A percentile compares a stretch with the other conserved stretches of the same genome.
These are phyloP conservation scores for Teunomyces panamensis DNA, from an alignment of 805 yeast genomes.

Conservation along the genomic window DNA sequence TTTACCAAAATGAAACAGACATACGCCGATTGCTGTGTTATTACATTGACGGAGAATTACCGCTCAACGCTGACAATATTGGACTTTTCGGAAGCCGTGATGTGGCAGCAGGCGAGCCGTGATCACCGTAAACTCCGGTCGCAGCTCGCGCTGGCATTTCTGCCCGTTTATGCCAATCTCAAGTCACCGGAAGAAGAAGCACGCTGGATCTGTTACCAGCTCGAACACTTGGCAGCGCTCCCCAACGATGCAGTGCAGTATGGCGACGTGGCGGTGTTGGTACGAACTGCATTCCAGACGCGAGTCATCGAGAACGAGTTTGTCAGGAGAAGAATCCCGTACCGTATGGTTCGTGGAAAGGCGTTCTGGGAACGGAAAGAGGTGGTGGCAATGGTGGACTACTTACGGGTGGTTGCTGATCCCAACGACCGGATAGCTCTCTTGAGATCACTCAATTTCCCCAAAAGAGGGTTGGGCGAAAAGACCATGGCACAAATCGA, in stretches of 20 bases:
- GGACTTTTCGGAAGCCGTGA: constrained; percentile 58
- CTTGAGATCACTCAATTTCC: constrained; percentile 54
- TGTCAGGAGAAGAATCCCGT: constrained; percentile 55
- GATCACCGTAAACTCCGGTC: constrained; percentile 44
- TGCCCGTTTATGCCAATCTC: constrained; percentile 45
- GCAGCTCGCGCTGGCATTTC: constrained; percentile 39
- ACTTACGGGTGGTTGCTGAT: constrained; percentile 59
- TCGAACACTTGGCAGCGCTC: constrained; percentile 44
- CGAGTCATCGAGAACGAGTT: constrained; percentile 64
- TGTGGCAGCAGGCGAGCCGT: constrained; percentile 57
- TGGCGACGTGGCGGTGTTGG: constrained; percentile 70
- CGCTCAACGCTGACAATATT: constrained; percentile 73
- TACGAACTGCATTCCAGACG: constrained; percentile 62
- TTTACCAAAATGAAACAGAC: constrained; percentile 53
- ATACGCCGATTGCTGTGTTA: constrained; percentile 22
- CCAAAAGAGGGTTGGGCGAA: constrained; percentile 67
- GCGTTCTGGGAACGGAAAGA: constrained; percentile 81
- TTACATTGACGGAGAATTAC: constrained; percentile 67
- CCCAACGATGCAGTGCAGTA: constrained; percentile 43
- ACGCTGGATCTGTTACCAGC: constrained; percentile 52
- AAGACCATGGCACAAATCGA: constrained; percentile 35
- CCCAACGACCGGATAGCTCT: constrained; percentile 60
- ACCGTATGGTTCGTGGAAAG: constrained; percentile 64
- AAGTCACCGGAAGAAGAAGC: constrained; percentile 54
- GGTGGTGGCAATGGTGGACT: constrained; percentile 59